Base-by-base conservation (phyloP, 768 basidiomycete species). In the Termitomyces sp. region DNA sequence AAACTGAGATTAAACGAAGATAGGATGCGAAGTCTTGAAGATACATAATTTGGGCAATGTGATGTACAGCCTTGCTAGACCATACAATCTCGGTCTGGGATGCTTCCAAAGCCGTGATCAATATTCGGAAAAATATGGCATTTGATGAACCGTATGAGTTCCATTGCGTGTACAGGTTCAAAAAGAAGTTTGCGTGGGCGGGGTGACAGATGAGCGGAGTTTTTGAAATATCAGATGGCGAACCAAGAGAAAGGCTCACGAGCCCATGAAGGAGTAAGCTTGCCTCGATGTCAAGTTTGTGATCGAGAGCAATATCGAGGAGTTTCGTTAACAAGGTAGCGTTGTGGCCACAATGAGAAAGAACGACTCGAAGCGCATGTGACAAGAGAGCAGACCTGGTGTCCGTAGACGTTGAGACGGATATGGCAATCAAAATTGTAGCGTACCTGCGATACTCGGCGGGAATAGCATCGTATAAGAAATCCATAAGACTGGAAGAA, bases 391-490 rank as follows among this genome's bases (percentile, higher is more conserved):
- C 70, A 62, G 70, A 77, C 45, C 83, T 85, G 28, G 37, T n/a
- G n/a, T 12, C 19, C 11, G 28, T 8, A 35, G 17, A 40, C 22
- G 37, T 43, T 22, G 22, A 38, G 38, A 14, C 14, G 24, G 8
- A 19, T 15, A 44, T 22, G n/a, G 4, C 22, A 41, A 43, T 11
- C 11, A 17, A 26, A 41, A 24, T 35, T 22, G 28, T 8, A n/a
- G 55, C 69, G 54, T 62, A 84, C 84, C 74, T 74, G 56, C 83
- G 75, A 64, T 76, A 77, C 30, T 76, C 71, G n/a, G 67, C 54
- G 26, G 83, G 83, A 46, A 85, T 71, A 2, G 71, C 62, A 28
- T 83, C 81, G 54, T 84, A 84, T 6, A 85, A 58, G 14, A 70
- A 65, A 54, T 78, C 66, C 26, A 69, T 63, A 37, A 71, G 59